Conservation (phyloP, 257 asterid genomes). For the Solanum raphanifolium region DNA sequence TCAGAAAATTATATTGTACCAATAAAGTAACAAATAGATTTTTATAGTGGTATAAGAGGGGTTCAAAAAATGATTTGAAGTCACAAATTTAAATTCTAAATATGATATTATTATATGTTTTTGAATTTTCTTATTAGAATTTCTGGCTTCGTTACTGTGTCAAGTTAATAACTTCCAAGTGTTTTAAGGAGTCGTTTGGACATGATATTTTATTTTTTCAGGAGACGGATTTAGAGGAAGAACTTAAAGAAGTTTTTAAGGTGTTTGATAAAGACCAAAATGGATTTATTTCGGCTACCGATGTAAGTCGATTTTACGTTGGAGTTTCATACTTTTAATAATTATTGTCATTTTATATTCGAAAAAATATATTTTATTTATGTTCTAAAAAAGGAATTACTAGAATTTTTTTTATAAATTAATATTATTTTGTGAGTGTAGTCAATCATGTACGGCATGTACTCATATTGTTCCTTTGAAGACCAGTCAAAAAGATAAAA, state of each 20-base stretch:
- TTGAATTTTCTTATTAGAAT: background rate
- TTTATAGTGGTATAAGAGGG: background rate
- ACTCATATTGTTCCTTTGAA: background rate
- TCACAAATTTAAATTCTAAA: background rate
- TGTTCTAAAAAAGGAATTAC: background rate
- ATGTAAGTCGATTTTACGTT: conserved; percentile 12
- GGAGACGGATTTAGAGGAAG: conserved; percentile 43
- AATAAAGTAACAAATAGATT: background rate
- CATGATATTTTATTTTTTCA: background rate
- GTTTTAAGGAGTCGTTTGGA: background rate
- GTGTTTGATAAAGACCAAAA: conserved; percentile 51
- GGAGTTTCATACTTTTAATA: background rate
- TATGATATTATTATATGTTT: background rate
- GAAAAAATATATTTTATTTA: no score
- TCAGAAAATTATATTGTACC: background rate
- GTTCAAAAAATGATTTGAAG: no score
- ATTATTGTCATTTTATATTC: background rate
- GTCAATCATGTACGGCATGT: background rate
- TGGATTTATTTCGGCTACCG: conserved; percentile 41
- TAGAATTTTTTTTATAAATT: background rate
- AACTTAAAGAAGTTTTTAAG: conserved; percentile 44
- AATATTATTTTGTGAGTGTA: background rate
- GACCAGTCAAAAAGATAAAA: background rate
- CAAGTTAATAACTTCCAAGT: background rate
- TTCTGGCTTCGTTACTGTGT: background rate